phyloP scores from a whole-genome alignment of 2,329 filamentous ascomycete species.

The Pestalotiopsis sp. region DNA sequence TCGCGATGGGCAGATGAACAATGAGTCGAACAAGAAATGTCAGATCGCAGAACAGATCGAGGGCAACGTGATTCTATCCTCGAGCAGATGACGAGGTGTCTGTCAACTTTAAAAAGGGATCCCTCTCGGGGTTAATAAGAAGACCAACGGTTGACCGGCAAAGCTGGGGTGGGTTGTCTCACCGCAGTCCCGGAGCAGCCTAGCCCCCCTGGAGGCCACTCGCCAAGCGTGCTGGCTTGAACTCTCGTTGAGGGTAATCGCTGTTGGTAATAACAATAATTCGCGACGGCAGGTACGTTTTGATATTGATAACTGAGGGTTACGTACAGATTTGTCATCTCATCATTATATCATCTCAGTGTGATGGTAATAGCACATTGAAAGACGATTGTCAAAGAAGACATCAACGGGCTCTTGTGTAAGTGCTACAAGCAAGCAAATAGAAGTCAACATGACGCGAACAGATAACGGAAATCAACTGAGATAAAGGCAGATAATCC shows the following conservation, averaged over 20 bases:
- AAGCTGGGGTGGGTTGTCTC: background rate
- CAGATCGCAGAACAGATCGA: background rate
- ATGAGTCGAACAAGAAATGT: background rate
- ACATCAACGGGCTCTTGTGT: background rate
- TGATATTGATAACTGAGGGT: no score
- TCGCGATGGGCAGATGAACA: background rate
- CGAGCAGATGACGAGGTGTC: background rate
- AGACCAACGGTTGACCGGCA: background rate
- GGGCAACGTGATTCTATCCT: background rate
- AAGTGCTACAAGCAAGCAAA: background rate
- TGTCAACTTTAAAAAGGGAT: background rate
- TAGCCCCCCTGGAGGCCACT: background rate
- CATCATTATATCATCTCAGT: no score
- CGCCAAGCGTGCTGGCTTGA: background rate
- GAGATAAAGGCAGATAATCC: background rate
- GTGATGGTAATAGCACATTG: no score
- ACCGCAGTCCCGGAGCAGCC: background rate
- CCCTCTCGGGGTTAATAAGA: background rate
- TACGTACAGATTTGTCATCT: no score
- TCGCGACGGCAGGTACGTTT: no score
- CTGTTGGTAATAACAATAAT: background rate
- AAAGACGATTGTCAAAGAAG: no score
- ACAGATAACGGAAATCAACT: background rate
- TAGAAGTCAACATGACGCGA: background rate
- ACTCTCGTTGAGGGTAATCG: background rate